Base-by-base conservation (phyloP, 2,329 filamentous ascomycete genomes). In the Fusarium humuli region DNA sequence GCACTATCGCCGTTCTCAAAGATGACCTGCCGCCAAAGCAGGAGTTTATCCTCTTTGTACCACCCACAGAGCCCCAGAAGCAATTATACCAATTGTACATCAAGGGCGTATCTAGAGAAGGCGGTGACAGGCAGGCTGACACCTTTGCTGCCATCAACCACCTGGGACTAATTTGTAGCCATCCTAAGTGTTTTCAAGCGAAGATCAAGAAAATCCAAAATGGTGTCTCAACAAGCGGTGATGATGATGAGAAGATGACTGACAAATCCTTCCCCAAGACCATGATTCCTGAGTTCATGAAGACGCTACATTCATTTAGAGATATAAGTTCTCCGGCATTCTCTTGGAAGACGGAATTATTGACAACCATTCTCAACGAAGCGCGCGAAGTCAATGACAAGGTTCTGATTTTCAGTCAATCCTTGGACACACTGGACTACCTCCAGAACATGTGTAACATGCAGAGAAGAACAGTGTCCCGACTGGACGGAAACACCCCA, bases 11-110 rank as follows among this genome's bases (percentile, higher is more conserved):
- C 18, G 85, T 86, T 7, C 82, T 97, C 45, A 86, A 86, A 66
- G 83, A 89, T 14, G 88, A 90, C 41, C 82, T 97, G 45, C 92
- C 92, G 5, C 82, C 83, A 0, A 98, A 97, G 77, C 87, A 86
- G 10, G 94, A 98, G 76, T 97, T 95, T 75, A 87, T 97, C 30
- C 86, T 98, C 56, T 92, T 86, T 5, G 83, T 97, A 8, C 88
- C 91, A 9, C 82, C 96, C 13, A 93, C 92, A 0, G 73, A 81
- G 0, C 49, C 92, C 2, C 94, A 98, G 78, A 80, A 79, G 45
- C 73, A 81, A 4, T 84, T 90, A 0, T 97, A 97, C 77, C 70
- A 80, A 34, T 65, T 76, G 7, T 88, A 84, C 68, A 75, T 87
- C 20, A 54, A 73, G 37, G 70, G 67, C n/a, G 16, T 74, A 40